Evolutionary conservation across 1,139 yeast species (phyloP), one percentile per base, ranked within the genome.

Genomic region (Suzukiozyma palmioleophila): DNA sequence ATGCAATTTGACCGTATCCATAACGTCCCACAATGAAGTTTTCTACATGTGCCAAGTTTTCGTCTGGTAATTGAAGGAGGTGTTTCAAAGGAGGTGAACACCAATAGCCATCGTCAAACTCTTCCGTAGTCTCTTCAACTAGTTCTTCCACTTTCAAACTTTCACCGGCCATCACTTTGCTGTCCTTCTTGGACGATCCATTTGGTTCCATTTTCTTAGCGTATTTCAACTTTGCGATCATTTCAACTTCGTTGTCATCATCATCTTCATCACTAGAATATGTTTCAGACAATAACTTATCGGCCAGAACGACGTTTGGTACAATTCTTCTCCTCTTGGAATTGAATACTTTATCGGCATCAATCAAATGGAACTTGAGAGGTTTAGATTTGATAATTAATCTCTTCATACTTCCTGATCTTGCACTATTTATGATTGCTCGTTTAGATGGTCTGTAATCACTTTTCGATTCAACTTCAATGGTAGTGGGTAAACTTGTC

Each of bases 11-110:
- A 25, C 96, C 97, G 54, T 61, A 77, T 0, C 84, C 83, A 41
- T 69, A 73, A 45, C 96, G 77, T 1, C 97, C 97, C 46, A 85
- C 74, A 8, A 84, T 76, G 50, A 89, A 84, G 47, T 82, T 77
- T 10, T 81, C 76, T 12, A 89, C 80, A 21, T 66, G 65, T 0
- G 77, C 49, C 14, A 89, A 69, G 43, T 83, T 77, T 32, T 73
- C 68, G 3, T 61, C 51, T 0, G 84, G 55, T 49, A 79, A 56
- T 8, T 62, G 50, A 1, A 72, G 55, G 6, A 89, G 66, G 26
- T 76, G 79, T 2, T 67, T 67, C 11, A 86, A 64, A 0, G 85
- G 61, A 1, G 97, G 97, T 1, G 81, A 72, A 43, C 88, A 79
- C 94, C 96, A 89, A 57, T 89, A 89, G 2, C 81, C 89, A 27